Evolutionary conservation across 2,329 filamentous ascomycete species (phyloP), one percentile per base, ranked within the genome.

Genomic region (Beauveria rudraprayagi): DNA sequence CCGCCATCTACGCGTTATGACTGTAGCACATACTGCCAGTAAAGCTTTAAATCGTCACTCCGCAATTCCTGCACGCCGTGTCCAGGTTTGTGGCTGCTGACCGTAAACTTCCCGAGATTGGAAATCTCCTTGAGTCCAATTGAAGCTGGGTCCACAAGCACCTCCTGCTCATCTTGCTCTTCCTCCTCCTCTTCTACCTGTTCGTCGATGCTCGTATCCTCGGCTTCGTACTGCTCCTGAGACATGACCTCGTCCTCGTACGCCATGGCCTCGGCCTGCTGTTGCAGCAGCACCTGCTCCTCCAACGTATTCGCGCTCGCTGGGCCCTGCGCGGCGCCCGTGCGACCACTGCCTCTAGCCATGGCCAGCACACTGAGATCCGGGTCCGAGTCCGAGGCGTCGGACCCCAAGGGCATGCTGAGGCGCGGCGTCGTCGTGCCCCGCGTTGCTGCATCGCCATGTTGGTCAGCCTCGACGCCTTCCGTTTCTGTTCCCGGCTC

Each of bases 41-140:
- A 94, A 56, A 85, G 80, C 63, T 82, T 81, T 8, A 89, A 82
- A 62, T 90, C 88, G 17, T 92, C 88, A 64, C 84, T 86, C 37
- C 90, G 84, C 22, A 94, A 82, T 69, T 91, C 89, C 28, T 87
- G 85, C 16, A 93, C 86, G 2, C 89, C 89, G 66, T 88, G 91
- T 44, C 90, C 90, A 1, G 89, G 89, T 74, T 94, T 94, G 69
- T 86, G 86, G 69, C 85, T 90, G 71, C 87, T 91, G 66, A 93
- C 90, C 11, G 89, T 92, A 79, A 91, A 93, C 65, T 87, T 89
- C 37, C 89, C 90, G 22, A 94, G 80, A 64, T 91, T 92, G 67
- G 88, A 91, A 70, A 94, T 93, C 71, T 94, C 91, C 71, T 92
- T 92, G 64, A 93, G 78, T 48, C 86, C 74, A 61, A 72, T 80